These are phyloP conservation scores for Athelia sp. DNA, from an alignment of 1,284 basidiomycete genomes.

Conservation along the genomic window DNA sequence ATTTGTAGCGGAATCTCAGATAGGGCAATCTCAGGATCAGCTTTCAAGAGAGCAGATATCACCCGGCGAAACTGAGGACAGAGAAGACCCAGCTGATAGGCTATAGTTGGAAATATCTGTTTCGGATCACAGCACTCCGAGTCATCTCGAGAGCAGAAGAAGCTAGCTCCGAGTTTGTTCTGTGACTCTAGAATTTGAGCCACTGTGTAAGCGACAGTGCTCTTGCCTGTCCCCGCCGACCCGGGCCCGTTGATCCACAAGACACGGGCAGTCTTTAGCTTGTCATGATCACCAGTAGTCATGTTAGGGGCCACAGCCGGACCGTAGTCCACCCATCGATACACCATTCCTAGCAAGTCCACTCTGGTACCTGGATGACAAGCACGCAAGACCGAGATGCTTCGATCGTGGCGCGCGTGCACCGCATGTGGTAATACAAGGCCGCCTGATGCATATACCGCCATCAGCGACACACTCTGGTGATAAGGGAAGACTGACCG, in stretches of 20 bases:
- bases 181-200: conserved; percentile 6
- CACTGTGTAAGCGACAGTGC: conserved; percentile 10
- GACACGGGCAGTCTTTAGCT: neutral
- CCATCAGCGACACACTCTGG: too few species aligned
- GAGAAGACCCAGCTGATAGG: conserved; percentile 16
- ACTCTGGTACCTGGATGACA: neutral
- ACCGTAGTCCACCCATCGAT: neutral
- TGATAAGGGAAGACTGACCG: too few species aligned
- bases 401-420: neutral
- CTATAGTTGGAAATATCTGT: conserved; percentile 20
- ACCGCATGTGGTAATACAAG: neutral
- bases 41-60: conserved; percentile 9
- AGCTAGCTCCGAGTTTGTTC: conserved; percentile 20
- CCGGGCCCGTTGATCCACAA: neutral
- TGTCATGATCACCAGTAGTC: neutral
- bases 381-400: neutral
- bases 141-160: conserved; percentile 24
- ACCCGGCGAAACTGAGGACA: conserved; percentile 10
- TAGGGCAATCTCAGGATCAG: conserved; percentile 8
- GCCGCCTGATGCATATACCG: neutral
- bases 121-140: conserved; percentile 13
- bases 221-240: neutral
- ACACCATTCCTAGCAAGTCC: neutral
- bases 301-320: neutral
- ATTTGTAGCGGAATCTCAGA: conserved; percentile 11